Evolutionary conservation across 2,329 filamentous ascomycete genomes (phyloP), one percentile per base, ranked within the genome.

Genomic region (Ophidiomyces ophidiicola): DNA sequence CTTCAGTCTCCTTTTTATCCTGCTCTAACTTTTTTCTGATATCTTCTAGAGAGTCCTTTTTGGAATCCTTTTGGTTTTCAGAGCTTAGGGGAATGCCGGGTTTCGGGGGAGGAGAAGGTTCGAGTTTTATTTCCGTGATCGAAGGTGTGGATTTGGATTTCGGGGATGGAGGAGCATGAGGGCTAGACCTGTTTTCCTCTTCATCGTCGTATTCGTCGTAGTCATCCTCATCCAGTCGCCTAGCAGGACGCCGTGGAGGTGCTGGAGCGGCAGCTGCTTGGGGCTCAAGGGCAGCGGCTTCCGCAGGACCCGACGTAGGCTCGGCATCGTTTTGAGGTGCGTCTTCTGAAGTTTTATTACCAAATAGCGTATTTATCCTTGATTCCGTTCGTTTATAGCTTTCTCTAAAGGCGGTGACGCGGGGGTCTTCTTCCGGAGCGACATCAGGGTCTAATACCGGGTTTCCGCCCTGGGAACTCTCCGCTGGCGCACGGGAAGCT

Each of bases 11-110:
- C 58, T 80, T 87, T 57, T 90, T 90, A 50, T 85, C 84, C 55
- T 93, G 83, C 60, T 96, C 87, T 47, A 96, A 64, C 60, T 87
- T 84, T 63, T 93, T 93, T 54, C 90, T 83, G 59, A 85, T 82
- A 67, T 94, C 83, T 56, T 94, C 86, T 5, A 80, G 78, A 17
- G 78, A 74, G 58, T 84, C 75, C 67, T 61, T 74, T 65, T 52
- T 74, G 57, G 35, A 20, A 33, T 68, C 53, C 50, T 74, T 76
- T 29, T 71, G 65, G 41, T 72, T 78, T 40, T 73, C 76, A 46
- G 68, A 76, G 48, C 72, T 80, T 49, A 68, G 71, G 48, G 69
- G 72, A 40, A 70, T 77, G 44, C 70, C 77, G 43, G 71, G 81
- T 60, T 71, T 82, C 47, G 75, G 72, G 64, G 78, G 82, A 54